A percentile compares a stretch with the other conserved stretches of the same genome.
Evolutionary conservation across 768 basidiomycete genomes (phyloP).

Genomic region (Boletellus sp.): DNA sequence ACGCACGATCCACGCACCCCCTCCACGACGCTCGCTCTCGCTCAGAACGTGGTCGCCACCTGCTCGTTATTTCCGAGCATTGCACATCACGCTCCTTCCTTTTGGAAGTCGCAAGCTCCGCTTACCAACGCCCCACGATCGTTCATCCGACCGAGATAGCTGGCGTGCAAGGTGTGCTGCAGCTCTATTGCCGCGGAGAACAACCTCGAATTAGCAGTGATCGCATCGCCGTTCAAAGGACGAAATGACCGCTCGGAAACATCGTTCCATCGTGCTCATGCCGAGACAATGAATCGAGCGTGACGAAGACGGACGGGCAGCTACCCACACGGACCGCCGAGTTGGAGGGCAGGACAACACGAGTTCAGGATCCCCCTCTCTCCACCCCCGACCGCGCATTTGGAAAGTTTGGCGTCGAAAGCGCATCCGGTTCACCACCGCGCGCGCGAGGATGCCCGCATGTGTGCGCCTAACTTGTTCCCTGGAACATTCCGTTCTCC

Average conservation of each 20-base stretch:
- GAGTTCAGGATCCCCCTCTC: conserved; percentile 9
- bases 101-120: not conserved
- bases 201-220: conserved; percentile 6
- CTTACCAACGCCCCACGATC: conserved; percentile 4
- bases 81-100: conserved; percentile 1
- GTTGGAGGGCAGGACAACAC: conserved; percentile 23
- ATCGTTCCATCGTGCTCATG: conserved; percentile 1
- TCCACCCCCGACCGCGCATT: conserved; percentile 12
- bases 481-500: not conserved
- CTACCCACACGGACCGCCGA: conserved; percentile 4
- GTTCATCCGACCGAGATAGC: conserved; percentile 3
- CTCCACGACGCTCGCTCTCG: conserved; percentile 9
- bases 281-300: conserved; percentile 2
- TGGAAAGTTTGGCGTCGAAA: conserved; percentile 30
- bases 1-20: conserved; percentile 21
- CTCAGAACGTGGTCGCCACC: conserved; percentile 8
- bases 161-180: conserved; percentile 8
- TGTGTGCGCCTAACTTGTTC: not conserved
- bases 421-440: conserved; percentile 1
- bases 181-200: not conserved
- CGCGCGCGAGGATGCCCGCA: not conserved
- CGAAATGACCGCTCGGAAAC: conserved; percentile 1
- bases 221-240: conserved; percentile 4
- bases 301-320: conserved; percentile 5
- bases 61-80: conserved; percentile 23